Conservation (phyloP, 169 alveolate species). For the Neospora caninum region DNA sequence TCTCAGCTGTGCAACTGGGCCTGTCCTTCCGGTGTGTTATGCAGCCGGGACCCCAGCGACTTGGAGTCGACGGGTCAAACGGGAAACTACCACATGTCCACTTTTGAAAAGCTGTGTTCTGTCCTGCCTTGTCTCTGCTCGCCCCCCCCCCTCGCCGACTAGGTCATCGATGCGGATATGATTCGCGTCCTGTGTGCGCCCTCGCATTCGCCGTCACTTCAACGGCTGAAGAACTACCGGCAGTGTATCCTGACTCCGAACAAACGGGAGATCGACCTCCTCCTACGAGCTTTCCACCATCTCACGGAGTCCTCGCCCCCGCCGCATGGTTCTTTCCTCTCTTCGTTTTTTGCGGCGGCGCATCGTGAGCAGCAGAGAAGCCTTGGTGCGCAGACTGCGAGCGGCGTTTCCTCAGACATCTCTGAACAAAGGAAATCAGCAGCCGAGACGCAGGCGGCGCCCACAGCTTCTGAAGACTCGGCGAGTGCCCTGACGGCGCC, state of each 20-base stretch:
- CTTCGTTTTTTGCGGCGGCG: neutral
- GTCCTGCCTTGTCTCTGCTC: neutral
- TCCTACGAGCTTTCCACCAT: constrained; percentile 26
- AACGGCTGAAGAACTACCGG: constrained; percentile 26
- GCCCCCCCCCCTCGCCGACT: neutral
- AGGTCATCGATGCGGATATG: constrained; percentile 66
- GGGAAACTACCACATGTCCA: too few species aligned
- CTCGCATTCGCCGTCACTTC: constrained; percentile 6
- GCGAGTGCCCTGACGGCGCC: neutral
- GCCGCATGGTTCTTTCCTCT: neutral
- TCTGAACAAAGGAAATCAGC: neutral
- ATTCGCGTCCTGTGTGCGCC: constrained; percentile 54
- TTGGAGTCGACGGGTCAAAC: too few species aligned
- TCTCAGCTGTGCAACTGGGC: too few species aligned
- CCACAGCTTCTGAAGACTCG: neutral
- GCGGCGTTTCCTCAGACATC: neutral
- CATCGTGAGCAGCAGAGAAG: neutral
- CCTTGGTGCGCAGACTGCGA: neutral
- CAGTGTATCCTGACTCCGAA: constrained; percentile 45
- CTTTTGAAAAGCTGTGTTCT: neutral
- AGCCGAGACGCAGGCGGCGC: neutral
- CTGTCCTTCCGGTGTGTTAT: too few species aligned
- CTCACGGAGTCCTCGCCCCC: neutral
- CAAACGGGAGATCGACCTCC: constrained; percentile 37
- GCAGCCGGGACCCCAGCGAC: too few species aligned